A percentile compares a stretch with the other conserved stretches of the same genome.
phyloP scores from a whole-genome alignment of 495 filamentous ascomycete genomes.

The Rhypophila decipiens region DNA sequence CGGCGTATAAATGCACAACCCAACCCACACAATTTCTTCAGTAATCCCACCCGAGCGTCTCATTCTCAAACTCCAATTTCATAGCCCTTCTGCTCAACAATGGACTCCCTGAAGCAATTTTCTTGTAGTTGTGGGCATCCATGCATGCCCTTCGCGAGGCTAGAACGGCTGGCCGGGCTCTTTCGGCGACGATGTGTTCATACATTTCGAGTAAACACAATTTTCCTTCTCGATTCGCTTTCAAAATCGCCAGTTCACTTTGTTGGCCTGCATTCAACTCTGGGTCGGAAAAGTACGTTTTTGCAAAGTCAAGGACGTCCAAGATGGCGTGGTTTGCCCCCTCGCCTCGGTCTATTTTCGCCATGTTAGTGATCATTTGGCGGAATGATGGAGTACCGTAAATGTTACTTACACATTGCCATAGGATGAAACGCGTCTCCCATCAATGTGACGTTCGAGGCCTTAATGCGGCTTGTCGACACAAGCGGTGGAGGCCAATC shows the following conservation, averaged over 20 bases:
- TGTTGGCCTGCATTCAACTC: neutral
- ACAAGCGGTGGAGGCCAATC: constrained; percentile 52
- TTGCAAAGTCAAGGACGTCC: constrained; percentile 29
- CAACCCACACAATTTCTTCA: too few species aligned
- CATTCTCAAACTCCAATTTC: constrained; percentile 22
- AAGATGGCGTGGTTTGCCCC: constrained; percentile 39
- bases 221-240: neutral
- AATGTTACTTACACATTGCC: constrained; percentile 53
- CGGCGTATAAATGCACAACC: too few species aligned
- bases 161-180: constrained; percentile 46
- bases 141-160: constrained; percentile 54
- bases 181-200: constrained; percentile 44
- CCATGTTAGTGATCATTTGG: neutral
- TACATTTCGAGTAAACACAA: constrained; percentile 39
- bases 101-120: constrained; percentile 24
- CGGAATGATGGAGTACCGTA: too few species aligned
- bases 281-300: constrained; percentile 4
- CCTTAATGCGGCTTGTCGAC: too few species aligned
- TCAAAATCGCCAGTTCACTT: neutral
- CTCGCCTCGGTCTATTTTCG: constrained; percentile 32
- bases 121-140: constrained; percentile 54
- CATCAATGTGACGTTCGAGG: constrained; percentile 45
- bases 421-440: constrained; percentile 61
- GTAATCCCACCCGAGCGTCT: neutral
- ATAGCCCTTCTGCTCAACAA: constrained; percentile 27